Percentiles rank a stretch among this genome's conserved stretches.
Conservation (phyloP, 768 basidiomycete species). For the Boletus vinaceobasis region DNA sequence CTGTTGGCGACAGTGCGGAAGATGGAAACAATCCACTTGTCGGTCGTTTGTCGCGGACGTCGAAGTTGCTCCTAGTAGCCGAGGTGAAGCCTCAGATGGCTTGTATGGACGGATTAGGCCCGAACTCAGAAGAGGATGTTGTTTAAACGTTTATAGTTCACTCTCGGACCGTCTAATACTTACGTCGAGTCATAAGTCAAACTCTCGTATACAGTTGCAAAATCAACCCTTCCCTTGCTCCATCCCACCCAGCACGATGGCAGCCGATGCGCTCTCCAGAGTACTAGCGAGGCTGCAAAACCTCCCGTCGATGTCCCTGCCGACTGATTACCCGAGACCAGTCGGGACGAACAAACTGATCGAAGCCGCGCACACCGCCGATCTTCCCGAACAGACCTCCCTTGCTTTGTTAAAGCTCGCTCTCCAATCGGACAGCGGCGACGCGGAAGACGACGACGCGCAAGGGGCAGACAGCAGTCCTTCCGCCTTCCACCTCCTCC, state of each 20-base stretch:
- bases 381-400: constrained; percentile 72
- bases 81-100: background rate
- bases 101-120: background rate
- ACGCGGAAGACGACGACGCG: constrained; percentile 48
- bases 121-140: background rate
- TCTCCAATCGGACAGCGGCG: constrained; percentile 59
- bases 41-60: too few relatives aligned
- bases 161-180: background rate
- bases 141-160: background rate
- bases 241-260: constrained; percentile 21
- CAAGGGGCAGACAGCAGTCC: constrained; percentile 43
- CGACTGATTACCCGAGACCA: constrained; percentile 93
- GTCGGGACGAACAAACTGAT: constrained; percentile 70
- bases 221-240: background rate
- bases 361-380: constrained; percentile 73
- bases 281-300: constrained; percentile 68
- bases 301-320: constrained; percentile 85
- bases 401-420: constrained; percentile 81
- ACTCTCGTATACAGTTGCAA: background rate
- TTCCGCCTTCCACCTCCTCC: constrained; percentile 86
- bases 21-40: too few relatives aligned
- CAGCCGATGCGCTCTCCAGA: constrained; percentile 40
- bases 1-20: too few relatives aligned
- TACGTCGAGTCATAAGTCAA: constrained; percentile 7
- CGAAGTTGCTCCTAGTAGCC: too few relatives aligned